phyloP scores from a whole-genome alignment of 2,329 filamentous ascomycete genomes.

The Chaetomiaceae sp. region DNA sequence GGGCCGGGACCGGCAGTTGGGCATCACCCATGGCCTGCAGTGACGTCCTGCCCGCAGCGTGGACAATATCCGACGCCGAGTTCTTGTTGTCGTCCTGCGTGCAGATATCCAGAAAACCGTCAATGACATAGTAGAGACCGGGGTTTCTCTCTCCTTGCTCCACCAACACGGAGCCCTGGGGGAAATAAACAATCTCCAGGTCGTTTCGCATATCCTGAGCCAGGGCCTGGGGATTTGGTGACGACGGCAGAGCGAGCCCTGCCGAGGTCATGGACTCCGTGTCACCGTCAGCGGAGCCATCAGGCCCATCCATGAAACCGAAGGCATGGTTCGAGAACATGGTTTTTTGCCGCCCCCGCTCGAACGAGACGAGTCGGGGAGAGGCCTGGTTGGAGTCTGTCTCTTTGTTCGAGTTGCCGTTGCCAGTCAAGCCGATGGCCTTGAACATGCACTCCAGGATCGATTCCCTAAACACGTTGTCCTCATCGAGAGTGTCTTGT shows the following conservation, averaged over 20 bases:
- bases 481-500: slow-evolving; percentile 81
- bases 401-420: slow-evolving; percentile 60
- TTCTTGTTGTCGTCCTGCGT: slow-evolving; percentile 71
- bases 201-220: slow-evolving; percentile 83
- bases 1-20: slow-evolving; percentile 23
- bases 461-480: slow-evolving; percentile 80
- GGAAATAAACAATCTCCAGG: slow-evolving; percentile 95
- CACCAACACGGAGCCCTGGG: slow-evolving; percentile 86
- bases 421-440: slow-evolving; percentile 74
- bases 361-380: slow-evolving; percentile 76
- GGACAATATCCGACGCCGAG: slow-evolving; percentile 38
- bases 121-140: slow-evolving; percentile 93
- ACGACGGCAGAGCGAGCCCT: slow-evolving; percentile 54
- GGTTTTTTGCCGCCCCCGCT: slow-evolving; percentile 73
- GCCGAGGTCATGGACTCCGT: slow-evolving; percentile 78
- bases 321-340: slow-evolving; percentile 80
- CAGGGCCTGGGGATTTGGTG: slow-evolving; percentile 60
- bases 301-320: slow-evolving; percentile 82
- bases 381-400: slow-evolving; percentile 77
- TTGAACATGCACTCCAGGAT: slow-evolving; percentile 96
- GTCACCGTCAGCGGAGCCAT: slow-evolving; percentile 72
- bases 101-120: slow-evolving; percentile 92
- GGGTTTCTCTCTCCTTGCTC: slow-evolving; percentile 97
- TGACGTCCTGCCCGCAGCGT: slow-evolving; percentile 33
- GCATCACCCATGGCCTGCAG: slow-evolving; percentile 33